phyloP scores from a whole-genome alignment of 2,329 filamentous ascomycete species.

The Cryphonectria japonica region DNA sequence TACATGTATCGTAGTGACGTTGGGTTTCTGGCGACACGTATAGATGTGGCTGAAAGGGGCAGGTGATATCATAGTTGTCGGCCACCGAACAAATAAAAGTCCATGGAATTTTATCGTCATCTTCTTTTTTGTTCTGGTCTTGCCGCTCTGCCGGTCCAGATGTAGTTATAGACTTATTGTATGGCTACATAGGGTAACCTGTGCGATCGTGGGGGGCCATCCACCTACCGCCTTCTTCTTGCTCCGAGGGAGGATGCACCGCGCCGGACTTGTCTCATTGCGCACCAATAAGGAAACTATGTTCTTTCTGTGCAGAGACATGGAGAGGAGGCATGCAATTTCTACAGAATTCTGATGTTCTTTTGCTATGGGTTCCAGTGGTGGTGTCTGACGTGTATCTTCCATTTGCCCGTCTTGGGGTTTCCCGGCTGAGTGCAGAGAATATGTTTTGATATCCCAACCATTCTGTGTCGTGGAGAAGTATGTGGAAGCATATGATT shows the following conservation, averaged over 20 bases:
- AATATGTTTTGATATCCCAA: too few relatives aligned
- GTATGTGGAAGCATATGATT: too few relatives aligned
- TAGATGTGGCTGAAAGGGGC: not conserved
- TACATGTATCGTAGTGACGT: not conserved
- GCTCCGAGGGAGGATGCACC: not conserved
- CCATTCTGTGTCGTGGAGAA: too few relatives aligned
- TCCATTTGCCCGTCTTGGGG: too few relatives aligned
- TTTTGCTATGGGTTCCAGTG: too few relatives aligned
- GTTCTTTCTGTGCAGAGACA: not conserved
- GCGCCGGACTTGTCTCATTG: not conserved
- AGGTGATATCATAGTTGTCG: not conserved
- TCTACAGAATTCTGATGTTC: too few relatives aligned
- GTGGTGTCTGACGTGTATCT: too few relatives aligned
- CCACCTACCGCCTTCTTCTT: not conserved
- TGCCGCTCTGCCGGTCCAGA: not conserved
- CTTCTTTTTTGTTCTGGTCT: not conserved
- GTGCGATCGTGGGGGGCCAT: not conserved
- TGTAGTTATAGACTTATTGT: not conserved
- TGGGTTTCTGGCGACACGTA: not conserved
- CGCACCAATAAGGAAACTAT: not conserved
- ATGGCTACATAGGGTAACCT: not conserved
- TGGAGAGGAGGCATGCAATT: not conserved
- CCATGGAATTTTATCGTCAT: not conserved
- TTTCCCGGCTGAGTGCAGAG: too few relatives aligned
- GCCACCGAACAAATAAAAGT: constrained; percentile 1